Conservation (phyloP, 78 protist species). For the Trichosphaerium sp. region DNA sequence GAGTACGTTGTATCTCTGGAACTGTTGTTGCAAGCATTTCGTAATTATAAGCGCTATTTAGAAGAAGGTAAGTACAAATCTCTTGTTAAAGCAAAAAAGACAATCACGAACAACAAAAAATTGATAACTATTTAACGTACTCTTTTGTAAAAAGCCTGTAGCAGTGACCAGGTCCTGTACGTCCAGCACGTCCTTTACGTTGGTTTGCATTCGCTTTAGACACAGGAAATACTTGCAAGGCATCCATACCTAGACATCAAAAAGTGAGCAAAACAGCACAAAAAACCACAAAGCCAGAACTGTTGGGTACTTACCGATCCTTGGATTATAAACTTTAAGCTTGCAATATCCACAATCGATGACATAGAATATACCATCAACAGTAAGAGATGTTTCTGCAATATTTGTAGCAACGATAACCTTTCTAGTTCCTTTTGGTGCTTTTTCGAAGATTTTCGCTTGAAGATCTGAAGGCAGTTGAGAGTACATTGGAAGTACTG, state of each 20-base stretch:
- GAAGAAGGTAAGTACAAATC: too few relatives aligned
- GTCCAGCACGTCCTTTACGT: conserved; percentile 97
- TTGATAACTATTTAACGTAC: too few relatives aligned
- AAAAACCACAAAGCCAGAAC: too few relatives aligned
- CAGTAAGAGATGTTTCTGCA: conserved; percentile 94
- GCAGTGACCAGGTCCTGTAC: conserved; percentile 90
- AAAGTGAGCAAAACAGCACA: too few relatives aligned
- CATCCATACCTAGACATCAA: too few relatives aligned
- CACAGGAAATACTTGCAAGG: conserved; percentile 71
- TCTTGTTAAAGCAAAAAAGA: too few relatives aligned
- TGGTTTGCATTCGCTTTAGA: conserved; percentile 91
- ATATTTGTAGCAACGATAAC: conserved; percentile 93
- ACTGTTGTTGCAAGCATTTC: conserved; percentile 74
- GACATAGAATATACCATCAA: conserved; percentile 89
- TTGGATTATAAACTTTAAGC: conserved; percentile 81
- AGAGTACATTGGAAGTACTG: conserved; percentile 87
- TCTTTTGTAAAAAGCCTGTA: conserved; percentile 81
- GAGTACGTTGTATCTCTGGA: conserved; percentile 97
- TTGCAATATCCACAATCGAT: conserved; percentile 90
- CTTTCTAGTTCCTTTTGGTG: conserved; percentile 67
- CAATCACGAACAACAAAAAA: too few relatives aligned
- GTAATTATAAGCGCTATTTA: conserved; percentile 23
- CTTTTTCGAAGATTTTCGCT: conserved; percentile 79
- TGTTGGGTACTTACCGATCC: too few relatives aligned
- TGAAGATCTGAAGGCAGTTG: conserved; percentile 91